These are phyloP conservation scores for Trametes hirsuta DNA, from an alignment of 1,284 basidiomycete genomes.

Conservation along the genomic window DNA sequence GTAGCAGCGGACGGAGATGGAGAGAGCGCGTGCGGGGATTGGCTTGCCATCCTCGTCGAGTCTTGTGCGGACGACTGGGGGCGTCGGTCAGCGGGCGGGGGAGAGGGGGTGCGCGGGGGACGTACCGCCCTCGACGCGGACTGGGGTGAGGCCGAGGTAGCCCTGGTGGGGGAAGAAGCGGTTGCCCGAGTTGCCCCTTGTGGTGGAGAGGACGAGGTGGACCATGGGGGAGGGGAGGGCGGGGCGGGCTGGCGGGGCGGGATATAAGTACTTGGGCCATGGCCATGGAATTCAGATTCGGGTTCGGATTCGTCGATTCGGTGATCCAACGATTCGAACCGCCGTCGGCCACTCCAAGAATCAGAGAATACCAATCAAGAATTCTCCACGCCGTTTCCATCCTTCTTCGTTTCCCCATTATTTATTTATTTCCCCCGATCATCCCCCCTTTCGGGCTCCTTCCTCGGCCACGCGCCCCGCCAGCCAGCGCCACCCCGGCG, in stretches of 20 bases:
- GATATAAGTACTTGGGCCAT: slow-evolving; percentile 30
- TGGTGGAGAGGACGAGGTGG: slow-evolving; percentile 61
- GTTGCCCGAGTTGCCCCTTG: slow-evolving; percentile 65
- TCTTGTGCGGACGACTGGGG: slow-evolving; percentile 64
- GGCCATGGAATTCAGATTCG: slow-evolving; percentile 26
- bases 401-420: slow-evolving; percentile 20
- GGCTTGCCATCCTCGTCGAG: slow-evolving; percentile 72
- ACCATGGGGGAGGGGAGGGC: slow-evolving; percentile 51
- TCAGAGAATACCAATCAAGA: slow-evolving; percentile 13
- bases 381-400: slow-evolving; percentile 12
- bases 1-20: slow-evolving; percentile 76
- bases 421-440: slow-evolving; percentile 17
- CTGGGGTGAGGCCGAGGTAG: slow-evolving; percentile 78
- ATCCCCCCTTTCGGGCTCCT: slow-evolving; percentile 10
- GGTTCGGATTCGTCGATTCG: slow-evolving; percentile 22
- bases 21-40: slow-evolving; percentile 63
- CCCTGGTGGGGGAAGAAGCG: slow-evolving; percentile 77
- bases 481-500: neutral
- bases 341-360: slow-evolving; percentile 15
- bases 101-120: slow-evolving; percentile 25
- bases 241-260: slow-evolving; percentile 22
- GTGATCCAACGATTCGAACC: slow-evolving; percentile 23
- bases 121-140: slow-evolving; percentile 76
- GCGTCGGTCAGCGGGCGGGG: slow-evolving; percentile 11
- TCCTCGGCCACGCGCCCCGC: slow-evolving; percentile 12